Percentiles rank a stretch among this genome's conserved stretches.
Evolutionary conservation across 495 filamentous ascomycete species (phyloP).

Genomic region (Neurospora tetraspora): DNA sequence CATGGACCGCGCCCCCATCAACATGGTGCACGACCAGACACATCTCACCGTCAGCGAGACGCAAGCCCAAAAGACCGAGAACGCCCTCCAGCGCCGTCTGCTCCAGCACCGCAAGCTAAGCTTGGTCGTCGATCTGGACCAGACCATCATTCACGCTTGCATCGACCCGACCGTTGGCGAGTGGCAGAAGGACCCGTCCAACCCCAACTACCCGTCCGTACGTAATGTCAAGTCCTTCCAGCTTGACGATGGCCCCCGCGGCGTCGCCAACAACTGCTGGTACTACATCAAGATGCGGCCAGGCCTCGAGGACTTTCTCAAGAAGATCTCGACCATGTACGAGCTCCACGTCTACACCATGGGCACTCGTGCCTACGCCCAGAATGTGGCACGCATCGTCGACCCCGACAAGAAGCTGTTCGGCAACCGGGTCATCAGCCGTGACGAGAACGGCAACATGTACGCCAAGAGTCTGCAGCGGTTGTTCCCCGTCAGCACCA

Average conservation of each 20-base stretch:
- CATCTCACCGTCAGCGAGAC: slow-evolving; percentile 60
- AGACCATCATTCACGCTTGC: slow-evolving; percentile 97
- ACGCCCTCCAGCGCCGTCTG: slow-evolving; percentile 74
- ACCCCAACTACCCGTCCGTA: slow-evolving; percentile 85
- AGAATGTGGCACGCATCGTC: slow-evolving; percentile 84
- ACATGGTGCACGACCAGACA: slow-evolving; percentile 86
- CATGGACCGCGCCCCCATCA: slow-evolving; percentile 76
- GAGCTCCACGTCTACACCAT: slow-evolving; percentile 98
- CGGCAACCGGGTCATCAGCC: slow-evolving; percentile 86
- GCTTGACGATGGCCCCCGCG: slow-evolving; percentile 72
- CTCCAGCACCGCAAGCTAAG: slow-evolving; percentile 73
- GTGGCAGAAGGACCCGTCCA: slow-evolving; percentile 80
- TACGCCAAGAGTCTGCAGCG: slow-evolving; percentile 82
- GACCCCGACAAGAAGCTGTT: slow-evolving; percentile 87
- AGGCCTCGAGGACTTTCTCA: slow-evolving; percentile 72
- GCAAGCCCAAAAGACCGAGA: slow-evolving; percentile 73
- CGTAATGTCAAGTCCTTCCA: slow-evolving; percentile 83
- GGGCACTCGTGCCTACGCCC: slow-evolving; percentile 91
- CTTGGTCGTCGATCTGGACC: slow-evolving; percentile 92
- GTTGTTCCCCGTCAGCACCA: slow-evolving; percentile 91
- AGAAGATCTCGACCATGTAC: slow-evolving; percentile 69
- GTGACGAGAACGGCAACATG: slow-evolving; percentile 91
- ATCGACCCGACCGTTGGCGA: slow-evolving; percentile 94
- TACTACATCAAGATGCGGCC: slow-evolving; percentile 99
- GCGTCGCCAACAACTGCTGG: slow-evolving; percentile 56